These are phyloP conservation scores for Pascua sp. DNA, from an alignment of 1,284 basidiomycete genomes.

Conservation along the genomic window DNA sequence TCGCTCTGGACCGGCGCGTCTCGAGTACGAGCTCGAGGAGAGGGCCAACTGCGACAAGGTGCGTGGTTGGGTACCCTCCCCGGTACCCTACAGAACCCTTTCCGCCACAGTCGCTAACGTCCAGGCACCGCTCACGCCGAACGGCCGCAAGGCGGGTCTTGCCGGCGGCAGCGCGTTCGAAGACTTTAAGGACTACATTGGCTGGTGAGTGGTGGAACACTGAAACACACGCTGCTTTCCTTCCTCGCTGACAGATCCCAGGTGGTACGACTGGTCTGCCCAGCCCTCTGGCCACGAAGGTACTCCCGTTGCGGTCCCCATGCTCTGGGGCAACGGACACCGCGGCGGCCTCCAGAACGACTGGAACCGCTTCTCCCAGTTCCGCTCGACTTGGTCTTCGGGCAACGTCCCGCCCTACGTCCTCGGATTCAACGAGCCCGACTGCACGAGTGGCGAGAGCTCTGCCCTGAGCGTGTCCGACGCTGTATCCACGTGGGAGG, in stretches of 20 bases:
- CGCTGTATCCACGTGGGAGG: constrained; percentile 40
- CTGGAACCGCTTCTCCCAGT: constrained; percentile 33
- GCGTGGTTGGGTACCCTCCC: no score
- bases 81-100: no score
- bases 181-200: constrained; percentile 30
- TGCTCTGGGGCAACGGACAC: constrained; percentile 48
- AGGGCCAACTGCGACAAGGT: no score
- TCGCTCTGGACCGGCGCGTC: no score
- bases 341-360: constrained; percentile 28
- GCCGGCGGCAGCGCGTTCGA: constrained; percentile 26
- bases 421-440: constrained; percentile 48
- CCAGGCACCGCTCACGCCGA: neutral
- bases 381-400: constrained; percentile 27
- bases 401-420: constrained; percentile 28
- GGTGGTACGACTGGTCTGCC: constrained; percentile 37
- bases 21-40: no score
- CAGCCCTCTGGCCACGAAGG: constrained; percentile 10
- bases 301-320: constrained; percentile 33
- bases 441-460: constrained; percentile 31
- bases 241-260: no score
- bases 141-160: constrained; percentile 36
- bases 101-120: no score
- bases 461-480: constrained; percentile 11
- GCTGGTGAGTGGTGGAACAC: constrained; percentile 22
- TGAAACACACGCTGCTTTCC: no score